Conservation (phyloP, 768 basidiomycete species). For the Astraeus odoratus region DNA sequence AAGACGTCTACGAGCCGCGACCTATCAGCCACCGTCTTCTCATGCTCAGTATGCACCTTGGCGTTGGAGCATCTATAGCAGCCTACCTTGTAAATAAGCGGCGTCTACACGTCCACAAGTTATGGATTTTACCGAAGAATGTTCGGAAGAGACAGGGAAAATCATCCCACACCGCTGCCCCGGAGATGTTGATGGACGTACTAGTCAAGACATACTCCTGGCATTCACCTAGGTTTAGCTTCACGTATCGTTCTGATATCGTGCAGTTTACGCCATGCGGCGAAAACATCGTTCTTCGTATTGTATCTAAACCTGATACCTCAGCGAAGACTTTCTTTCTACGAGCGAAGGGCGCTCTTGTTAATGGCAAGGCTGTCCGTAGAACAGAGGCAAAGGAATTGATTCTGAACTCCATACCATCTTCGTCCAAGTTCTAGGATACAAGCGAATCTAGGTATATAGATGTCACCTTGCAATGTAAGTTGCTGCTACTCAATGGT, state of each 20-base stretch:
- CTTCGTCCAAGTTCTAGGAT: no score
- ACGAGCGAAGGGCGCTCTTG: constrained; percentile 17
- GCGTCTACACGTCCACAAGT: constrained; percentile 23
- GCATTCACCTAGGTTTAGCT: background rate
- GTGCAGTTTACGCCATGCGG: constrained; percentile 13
- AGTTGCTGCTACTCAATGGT: no score
- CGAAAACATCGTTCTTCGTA: constrained; percentile 14
- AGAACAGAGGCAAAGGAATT: constrained; percentile 13
- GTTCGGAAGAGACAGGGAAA: constrained; percentile 12
- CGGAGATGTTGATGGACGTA: constrained; percentile 8
- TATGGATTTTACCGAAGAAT: constrained; percentile 24
- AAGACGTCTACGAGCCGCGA: constrained; percentile 17
- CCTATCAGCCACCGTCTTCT: constrained; percentile 24
- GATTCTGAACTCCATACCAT: constrained; percentile 20
- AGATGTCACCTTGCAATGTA: no score
- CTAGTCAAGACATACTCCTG: background rate
- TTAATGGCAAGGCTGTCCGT: constrained; percentile 19
- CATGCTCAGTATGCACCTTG: constrained; percentile 22
- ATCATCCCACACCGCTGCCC: constrained; percentile 11
- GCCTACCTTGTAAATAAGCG: constrained; percentile 20
- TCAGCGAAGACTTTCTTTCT: constrained; percentile 17
- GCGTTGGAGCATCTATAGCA: constrained; percentile 23
- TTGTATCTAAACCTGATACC: constrained; percentile 6
- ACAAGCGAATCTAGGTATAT: no score
- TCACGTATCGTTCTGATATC: background rate